Percentiles rank a stretch among this genome's conserved stretches.
These are phyloP conservation scores for Sarcodon aspratus DNA, from an alignment of 768 basidiomycete genomes.

Conservation along the genomic window DNA sequence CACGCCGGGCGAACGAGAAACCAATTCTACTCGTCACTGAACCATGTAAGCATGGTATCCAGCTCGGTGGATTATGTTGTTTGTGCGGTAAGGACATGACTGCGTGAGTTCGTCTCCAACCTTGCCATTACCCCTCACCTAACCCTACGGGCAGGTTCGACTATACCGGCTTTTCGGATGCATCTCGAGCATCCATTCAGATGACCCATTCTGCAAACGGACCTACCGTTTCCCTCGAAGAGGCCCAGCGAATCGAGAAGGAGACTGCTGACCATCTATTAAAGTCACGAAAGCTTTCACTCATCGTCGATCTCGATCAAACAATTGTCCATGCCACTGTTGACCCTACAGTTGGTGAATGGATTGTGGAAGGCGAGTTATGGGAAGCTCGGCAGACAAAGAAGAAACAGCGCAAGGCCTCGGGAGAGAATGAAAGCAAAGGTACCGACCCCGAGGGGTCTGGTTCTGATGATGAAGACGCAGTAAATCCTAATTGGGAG, in stretches of 20 bases:
- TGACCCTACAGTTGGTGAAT: conserved; percentile 96
- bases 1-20: conserved; percentile 43
- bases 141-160: conserved; percentile 41
- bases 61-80: conserved; percentile 85
- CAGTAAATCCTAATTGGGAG: conserved; percentile 87
- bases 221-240: conserved; percentile 84
- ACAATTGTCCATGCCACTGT: conserved; percentile 98
- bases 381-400: conserved; percentile 58
- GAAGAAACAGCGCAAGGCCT: conserved; percentile 14
- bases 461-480: conserved; percentile 17
- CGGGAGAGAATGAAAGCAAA: conserved; percentile 14
- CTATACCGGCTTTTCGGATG: conserved; percentile 82
- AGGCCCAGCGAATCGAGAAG: conserved; percentile 81
- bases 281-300: conserved; percentile 66
- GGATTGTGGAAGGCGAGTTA: conserved; percentile 78
- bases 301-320: conserved; percentile 98
- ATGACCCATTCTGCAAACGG: conserved; percentile 92
- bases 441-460: conserved; percentile 14
- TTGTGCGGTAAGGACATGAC: conserved; percentile 96
- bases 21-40: conserved; percentile 64
- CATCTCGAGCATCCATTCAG: conserved; percentile 78
- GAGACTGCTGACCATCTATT: conserved; percentile 76
- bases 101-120: conserved; percentile 36
- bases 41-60: conserved; percentile 95
- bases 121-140: conserved; percentile 2